A percentile compares a stretch with the other conserved stretches of the same genome.
phyloP scores from a whole-genome alignment of 441 rosid genomes.

The Jatropha podagrica region DNA sequence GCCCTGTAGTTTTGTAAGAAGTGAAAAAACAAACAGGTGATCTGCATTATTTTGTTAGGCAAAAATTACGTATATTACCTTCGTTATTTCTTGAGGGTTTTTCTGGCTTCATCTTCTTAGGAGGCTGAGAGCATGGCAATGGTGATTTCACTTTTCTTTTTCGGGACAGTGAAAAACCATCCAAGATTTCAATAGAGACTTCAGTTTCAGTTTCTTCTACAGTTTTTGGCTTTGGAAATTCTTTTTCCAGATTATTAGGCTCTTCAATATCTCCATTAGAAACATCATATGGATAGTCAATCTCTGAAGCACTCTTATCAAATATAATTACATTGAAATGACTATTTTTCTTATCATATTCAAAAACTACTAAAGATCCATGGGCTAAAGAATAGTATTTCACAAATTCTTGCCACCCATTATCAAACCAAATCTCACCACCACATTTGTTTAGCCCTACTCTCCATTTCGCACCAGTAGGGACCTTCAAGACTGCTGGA shows the following conservation, averaged over 20 bases:
- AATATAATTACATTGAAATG: slow-evolving; percentile 32
- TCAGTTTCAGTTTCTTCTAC: background rate
- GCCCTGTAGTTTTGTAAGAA: background rate
- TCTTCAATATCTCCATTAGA: background rate
- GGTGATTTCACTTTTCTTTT: background rate
- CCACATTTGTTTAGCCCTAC: slow-evolving; percentile 16
- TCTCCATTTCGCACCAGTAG: slow-evolving; percentile 25
- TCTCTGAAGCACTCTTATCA: slow-evolving; percentile 22
- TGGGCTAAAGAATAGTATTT: slow-evolving; percentile 28
- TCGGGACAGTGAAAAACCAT: background rate
- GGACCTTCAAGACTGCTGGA: background rate
- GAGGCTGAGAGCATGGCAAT: background rate
- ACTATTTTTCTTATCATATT: slow-evolving; percentile 26
- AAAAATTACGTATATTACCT: background rate
- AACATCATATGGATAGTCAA: slow-evolving; percentile 12
- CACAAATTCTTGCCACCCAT: slow-evolving; percentile 46
- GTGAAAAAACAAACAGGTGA: background rate
- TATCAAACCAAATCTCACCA: slow-evolving; percentile 38
- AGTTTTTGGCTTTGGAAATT: background rate
- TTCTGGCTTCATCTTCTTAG: background rate
- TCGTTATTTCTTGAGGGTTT: background rate
- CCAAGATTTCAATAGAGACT: background rate
- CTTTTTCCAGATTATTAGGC: background rate
- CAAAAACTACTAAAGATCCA: slow-evolving; percentile 38
- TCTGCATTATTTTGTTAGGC: background rate